Evolutionary conservation across 140 eudicot genomes (phyloP).

Genomic region (Anethum foeniculum): DNA sequence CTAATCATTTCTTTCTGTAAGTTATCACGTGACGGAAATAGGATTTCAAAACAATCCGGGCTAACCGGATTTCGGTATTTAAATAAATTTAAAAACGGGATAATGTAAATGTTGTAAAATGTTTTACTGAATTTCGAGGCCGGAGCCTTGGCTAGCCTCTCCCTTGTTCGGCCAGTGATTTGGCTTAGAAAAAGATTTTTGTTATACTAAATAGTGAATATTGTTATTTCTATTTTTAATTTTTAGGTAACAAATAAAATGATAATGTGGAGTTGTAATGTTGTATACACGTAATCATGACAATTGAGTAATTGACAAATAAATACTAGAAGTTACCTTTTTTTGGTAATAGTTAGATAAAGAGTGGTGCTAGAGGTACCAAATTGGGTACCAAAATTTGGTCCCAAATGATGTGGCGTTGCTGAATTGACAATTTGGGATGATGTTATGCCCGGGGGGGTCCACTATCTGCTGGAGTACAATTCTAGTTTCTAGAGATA

Average conservation of each 20-base stretch:
- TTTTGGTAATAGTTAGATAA: no score
- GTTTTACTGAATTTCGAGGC: not conserved
- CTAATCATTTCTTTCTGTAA: not conserved
- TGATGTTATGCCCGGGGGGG: no score
- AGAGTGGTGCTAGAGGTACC: no score
- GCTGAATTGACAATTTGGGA: no score
- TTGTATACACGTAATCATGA: not conserved
- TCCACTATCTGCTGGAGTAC: no score
- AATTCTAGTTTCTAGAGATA: not conserved
- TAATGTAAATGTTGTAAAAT: not conserved
- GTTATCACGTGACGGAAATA: not conserved
- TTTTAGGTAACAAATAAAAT: not conserved
- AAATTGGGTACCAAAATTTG: no score
- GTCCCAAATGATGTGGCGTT: no score
- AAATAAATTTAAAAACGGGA: not conserved
- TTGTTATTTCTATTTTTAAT: not conserved
- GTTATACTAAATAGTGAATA: not conserved
- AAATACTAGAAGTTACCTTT: no score
- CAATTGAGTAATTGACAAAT: not conserved
- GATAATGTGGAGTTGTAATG: not conserved
- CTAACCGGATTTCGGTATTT: not conserved
- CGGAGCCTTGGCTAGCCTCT: not conserved
- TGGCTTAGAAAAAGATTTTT: not conserved
- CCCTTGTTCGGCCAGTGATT: not conserved
- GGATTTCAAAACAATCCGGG: not conserved